Evolutionary conservation across 1,284 basidiomycete genomes (phyloP).

Genomic region (Ustilago curta): DNA sequence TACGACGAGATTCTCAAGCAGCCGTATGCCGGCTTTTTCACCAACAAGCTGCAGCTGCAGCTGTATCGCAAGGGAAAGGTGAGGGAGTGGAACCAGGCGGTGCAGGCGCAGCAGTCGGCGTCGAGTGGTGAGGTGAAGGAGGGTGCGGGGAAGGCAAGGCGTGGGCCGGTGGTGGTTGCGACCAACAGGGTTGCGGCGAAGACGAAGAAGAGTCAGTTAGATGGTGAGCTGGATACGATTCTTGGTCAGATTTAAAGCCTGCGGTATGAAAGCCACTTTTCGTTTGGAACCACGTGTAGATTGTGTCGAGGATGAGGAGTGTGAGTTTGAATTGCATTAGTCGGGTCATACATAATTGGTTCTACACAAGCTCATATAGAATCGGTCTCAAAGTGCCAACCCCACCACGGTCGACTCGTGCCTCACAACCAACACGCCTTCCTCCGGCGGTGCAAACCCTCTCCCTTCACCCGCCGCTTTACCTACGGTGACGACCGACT

Average conservation of each 20-base stretch:
- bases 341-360: background rate
- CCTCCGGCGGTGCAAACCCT: conserved; percentile 5
- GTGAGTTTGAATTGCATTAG: conserved; percentile 9
- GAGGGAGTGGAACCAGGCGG: conserved; percentile 55
- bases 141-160: background rate
- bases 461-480: background rate
- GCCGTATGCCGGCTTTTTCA: conserved; percentile 61
- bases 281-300: background rate
- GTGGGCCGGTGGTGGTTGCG: conserved; percentile 22
- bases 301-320: background rate
- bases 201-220: conserved; percentile 30
- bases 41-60: conserved; percentile 57
- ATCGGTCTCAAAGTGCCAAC: conserved; percentile 9
- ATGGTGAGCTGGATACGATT: conserved; percentile 51
- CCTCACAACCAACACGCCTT: conserved; percentile 15
- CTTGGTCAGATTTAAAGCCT: conserved; percentile 30
- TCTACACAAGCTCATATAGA: background rate
- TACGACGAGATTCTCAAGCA: conserved; percentile 49
- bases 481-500: conserved; percentile 13
- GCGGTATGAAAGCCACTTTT: background rate
- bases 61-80: conserved; percentile 56
- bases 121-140: background rate
- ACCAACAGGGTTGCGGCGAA: conserved; percentile 18
- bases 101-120: conserved; percentile 19
- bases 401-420: conserved; percentile 13